These are phyloP conservation scores for Physocladia obscura DNA, from an alignment of 192 early-diverging fungal genomes.

Conservation along the genomic window DNA sequence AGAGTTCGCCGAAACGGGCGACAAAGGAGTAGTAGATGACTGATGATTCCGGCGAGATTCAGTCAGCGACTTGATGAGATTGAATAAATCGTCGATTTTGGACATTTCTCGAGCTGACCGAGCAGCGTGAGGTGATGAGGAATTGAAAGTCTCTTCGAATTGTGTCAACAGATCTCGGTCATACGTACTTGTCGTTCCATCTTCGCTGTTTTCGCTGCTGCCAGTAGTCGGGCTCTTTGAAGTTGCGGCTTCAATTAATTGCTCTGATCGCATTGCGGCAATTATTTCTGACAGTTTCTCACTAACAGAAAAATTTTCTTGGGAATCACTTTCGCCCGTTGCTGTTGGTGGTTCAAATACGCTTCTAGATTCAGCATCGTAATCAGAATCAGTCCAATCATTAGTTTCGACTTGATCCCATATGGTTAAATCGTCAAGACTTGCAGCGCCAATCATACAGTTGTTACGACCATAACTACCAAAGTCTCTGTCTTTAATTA, in stretches of 20 bases:
- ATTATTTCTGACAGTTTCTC: background rate
- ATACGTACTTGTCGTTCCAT: background rate
- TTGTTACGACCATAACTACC: slow-evolving; percentile 3
- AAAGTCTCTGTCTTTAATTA: background rate
- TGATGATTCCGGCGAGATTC: background rate
- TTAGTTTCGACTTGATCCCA: too few relatives aligned
- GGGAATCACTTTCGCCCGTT: background rate
- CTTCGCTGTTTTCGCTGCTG: background rate
- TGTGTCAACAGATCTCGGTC: slow-evolving; percentile 4
- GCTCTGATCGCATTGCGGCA: background rate
- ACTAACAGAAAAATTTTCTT: background rate
- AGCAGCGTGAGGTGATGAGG: background rate
- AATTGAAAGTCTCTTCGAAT: background rate
- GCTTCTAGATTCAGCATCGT: background rate
- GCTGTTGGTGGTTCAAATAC: background rate
- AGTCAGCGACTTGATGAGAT: slow-evolving; percentile 1
- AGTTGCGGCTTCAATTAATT: background rate
- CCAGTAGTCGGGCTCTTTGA: background rate
- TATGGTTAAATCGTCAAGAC: slow-evolving; percentile 16
- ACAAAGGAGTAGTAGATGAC: background rate
- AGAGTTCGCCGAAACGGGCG: background rate
- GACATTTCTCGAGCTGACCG: background rate
- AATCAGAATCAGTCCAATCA: background rate
- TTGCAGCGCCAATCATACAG: background rate
- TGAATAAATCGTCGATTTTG: slow-evolving; percentile 5